phyloP scores from a whole-genome alignment of 148 eudicot species.

The Beta vulgaris region DNA sequence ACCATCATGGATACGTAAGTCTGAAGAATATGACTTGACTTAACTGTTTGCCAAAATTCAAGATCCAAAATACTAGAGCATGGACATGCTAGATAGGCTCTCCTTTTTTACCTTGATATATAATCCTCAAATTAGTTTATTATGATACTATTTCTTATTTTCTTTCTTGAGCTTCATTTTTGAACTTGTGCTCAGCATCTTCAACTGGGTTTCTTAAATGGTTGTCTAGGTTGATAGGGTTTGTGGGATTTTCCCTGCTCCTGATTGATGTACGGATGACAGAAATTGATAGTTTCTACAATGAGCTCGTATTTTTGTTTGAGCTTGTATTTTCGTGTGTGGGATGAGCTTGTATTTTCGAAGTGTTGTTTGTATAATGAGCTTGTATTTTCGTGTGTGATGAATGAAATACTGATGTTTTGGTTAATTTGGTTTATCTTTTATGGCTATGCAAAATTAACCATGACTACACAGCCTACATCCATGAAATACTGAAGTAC shows the following conservation, averaged over 20 bases:
- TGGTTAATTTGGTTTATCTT: neutral
- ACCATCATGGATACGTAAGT: neutral
- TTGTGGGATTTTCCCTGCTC: neutral
- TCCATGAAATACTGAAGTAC: neutral
- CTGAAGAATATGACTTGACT: neutral
- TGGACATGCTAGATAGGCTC: constrained; percentile 12
- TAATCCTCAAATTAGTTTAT: neutral
- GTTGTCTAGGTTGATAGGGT: neutral
- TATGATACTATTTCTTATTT: neutral
- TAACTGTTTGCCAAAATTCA: neutral
- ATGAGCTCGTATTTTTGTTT: neutral
- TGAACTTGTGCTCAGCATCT: neutral
- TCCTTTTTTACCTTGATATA: neutral
- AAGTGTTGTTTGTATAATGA: constrained; percentile 15
- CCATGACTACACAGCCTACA: neutral
- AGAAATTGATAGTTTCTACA: neutral
- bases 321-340: constrained; percentile 15
- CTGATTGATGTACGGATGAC: neutral
- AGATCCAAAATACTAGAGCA: neutral
- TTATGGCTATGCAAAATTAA: neutral
- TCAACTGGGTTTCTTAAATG: neutral
- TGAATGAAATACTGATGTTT: neutral
- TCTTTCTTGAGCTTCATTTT: neutral
- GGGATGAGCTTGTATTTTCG: constrained; percentile 13
- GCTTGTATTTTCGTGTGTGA: constrained; percentile 7